Conservation (phyloP, 768 basidiomycete genomes). For the Boletus eberwhitei region DNA sequence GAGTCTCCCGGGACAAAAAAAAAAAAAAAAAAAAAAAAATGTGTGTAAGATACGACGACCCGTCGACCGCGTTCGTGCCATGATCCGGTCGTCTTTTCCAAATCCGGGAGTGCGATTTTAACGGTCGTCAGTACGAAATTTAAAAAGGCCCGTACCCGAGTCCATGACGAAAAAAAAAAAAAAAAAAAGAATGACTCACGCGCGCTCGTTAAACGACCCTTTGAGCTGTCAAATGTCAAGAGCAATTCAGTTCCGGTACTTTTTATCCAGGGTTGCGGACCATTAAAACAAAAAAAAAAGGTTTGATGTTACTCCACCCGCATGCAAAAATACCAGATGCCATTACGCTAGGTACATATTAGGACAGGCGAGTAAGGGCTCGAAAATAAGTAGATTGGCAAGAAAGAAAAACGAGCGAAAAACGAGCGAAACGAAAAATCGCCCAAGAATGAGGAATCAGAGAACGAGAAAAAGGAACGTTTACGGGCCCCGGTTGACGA, state of each 20-base stretch:
- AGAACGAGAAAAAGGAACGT: background rate
- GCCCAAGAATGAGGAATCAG: background rate
- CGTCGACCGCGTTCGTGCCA: background rate
- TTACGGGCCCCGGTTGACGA: background rate
- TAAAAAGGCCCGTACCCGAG: background rate
- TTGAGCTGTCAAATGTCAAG: background rate
- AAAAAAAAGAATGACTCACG: background rate
- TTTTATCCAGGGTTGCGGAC: background rate
- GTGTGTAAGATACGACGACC: too few relatives aligned
- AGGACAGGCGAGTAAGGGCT: slow-evolving; percentile 5
- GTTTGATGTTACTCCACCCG: background rate
- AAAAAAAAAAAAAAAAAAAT: too few relatives aligned
- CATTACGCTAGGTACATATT: slow-evolving; percentile 32
- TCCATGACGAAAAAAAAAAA: background rate
- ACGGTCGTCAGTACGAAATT: too few relatives aligned
- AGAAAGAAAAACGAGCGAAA: background rate
- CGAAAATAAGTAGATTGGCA: background rate
- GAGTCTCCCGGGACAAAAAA: too few relatives aligned
- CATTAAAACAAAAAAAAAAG: background rate
- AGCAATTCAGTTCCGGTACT: background rate
- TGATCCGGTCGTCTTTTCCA: background rate
- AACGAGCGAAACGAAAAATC: background rate
- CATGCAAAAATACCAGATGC: slow-evolving; percentile 6
- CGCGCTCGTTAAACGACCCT: background rate
- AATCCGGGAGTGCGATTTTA: background rate